phyloP scores from a whole-genome alignment of 129 eudicot genomes.

The Logfia minima region DNA sequence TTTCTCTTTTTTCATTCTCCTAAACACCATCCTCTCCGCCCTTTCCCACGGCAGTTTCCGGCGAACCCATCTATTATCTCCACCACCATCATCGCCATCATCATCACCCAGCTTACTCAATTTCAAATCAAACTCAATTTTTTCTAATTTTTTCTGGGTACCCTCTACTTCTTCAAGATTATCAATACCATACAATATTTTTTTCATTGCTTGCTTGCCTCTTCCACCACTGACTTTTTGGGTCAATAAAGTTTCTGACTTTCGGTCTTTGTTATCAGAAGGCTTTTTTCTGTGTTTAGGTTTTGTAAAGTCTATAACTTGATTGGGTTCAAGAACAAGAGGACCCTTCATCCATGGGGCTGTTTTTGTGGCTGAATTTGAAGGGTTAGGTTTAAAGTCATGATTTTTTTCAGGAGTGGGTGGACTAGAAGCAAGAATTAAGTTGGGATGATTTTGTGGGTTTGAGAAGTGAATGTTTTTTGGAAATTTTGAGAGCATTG shows the following conservation, averaged over 20 bases:
- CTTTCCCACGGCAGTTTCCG: slow-evolving; percentile 84
- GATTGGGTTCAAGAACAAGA: slow-evolving; percentile 60
- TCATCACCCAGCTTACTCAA: slow-evolving; percentile 36
- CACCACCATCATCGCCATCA: slow-evolving; percentile 29
- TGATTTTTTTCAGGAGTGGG: slow-evolving; percentile 23
- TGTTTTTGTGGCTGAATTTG: slow-evolving; percentile 42
- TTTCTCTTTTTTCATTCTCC: slow-evolving; percentile 63
- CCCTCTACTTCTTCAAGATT: slow-evolving; percentile 53
- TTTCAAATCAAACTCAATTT: slow-evolving; percentile 46
- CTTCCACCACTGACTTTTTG: slow-evolving; percentile 72
- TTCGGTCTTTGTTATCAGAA: slow-evolving; percentile 26
- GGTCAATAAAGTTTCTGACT: slow-evolving; percentile 40
- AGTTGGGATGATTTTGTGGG: slow-evolving; percentile 37
- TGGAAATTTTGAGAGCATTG: slow-evolving; percentile 36
- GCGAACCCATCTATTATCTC: slow-evolving; percentile 29
- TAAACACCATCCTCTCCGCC: slow-evolving; percentile 48
- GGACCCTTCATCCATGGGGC: slow-evolving; percentile 97
- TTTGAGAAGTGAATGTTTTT: slow-evolving; percentile 26
- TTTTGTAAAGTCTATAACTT: slow-evolving; percentile 48
- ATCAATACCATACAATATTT: slow-evolving; percentile 56
- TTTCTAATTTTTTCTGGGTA: slow-evolving; percentile 27
- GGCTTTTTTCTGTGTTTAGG: slow-evolving; percentile 37
- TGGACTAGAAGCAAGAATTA: neutral
- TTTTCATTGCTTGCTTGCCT: slow-evolving; percentile 79
- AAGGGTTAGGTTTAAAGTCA: slow-evolving; percentile 24